Percentiles rank a stretch among this genome's conserved stretches.
phyloP scores from a whole-genome alignment of 176 grass and related monocot genomes.

The Oryza nivara region DNA sequence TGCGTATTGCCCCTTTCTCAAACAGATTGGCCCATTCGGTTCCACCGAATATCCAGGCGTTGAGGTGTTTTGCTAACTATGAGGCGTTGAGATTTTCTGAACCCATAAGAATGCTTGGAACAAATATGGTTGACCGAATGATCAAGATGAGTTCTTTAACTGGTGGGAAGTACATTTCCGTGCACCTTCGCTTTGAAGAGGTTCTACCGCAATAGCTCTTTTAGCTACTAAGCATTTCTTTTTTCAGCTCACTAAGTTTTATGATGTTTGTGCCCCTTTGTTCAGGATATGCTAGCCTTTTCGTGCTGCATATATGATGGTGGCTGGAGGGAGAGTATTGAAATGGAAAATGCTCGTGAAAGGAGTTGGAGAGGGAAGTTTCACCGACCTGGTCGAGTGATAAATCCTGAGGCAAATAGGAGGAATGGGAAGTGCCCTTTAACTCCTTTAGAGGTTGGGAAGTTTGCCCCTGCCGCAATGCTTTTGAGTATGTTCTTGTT shows the following conservation, averaged over 20 bases:
- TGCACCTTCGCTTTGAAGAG: constrained; percentile 98
- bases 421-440: constrained; percentile 86
- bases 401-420: constrained; percentile 85
- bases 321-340: constrained; percentile 64
- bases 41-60: constrained; percentile 59
- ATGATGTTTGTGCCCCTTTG: constrained; percentile 23
- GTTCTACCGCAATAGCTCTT: constrained; percentile 39
- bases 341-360: constrained; percentile 88
- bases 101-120: constrained; percentile 78
- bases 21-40: constrained; percentile 87
- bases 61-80: constrained; percentile 92
- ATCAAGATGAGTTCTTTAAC: constrained; percentile 69
- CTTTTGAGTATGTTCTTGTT: constrained; percentile 17
- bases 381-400: constrained; percentile 71
- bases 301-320: constrained; percentile 94
- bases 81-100: constrained; percentile 87
- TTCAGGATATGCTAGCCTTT: constrained; percentile 97
- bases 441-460: constrained; percentile 78
- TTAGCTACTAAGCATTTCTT: constrained; percentile 6
- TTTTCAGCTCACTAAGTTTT: constrained; percentile 30
- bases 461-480: constrained; percentile 20
- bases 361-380: constrained; percentile 94
- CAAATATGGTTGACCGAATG: constrained; percentile 81
- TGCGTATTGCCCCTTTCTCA: constrained; percentile 95
- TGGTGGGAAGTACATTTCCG: constrained; percentile 79